Evolutionary conservation across 2,329 filamentous ascomycete species (phyloP).

Genomic region (Penicillium frequentans): DNA sequence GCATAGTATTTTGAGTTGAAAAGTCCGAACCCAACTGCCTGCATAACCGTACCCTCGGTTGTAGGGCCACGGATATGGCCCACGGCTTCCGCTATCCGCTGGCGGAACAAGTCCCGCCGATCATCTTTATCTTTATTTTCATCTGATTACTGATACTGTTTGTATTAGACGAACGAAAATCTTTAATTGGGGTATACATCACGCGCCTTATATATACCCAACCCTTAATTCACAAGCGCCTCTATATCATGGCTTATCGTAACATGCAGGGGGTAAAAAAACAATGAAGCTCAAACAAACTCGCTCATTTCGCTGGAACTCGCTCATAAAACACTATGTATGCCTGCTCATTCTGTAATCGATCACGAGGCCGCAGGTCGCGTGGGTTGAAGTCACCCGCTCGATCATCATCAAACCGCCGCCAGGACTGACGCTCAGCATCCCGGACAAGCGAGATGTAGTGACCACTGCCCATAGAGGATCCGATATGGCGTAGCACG

Average conservation of each 20-base stretch:
- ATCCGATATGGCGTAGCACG: slow-evolving; percentile 74
- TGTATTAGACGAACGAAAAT: neutral
- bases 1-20: neutral
- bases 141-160: neutral
- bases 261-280: slow-evolving; percentile 8
- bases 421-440: slow-evolving; percentile 58
- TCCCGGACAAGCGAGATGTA: slow-evolving; percentile 73
- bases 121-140: neutral
- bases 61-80: neutral
- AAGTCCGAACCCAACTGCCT: neutral
- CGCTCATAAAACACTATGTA: slow-evolving; percentile 66
- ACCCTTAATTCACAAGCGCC: neutral
- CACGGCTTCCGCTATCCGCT: slow-evolving; percentile 3
- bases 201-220: neutral
- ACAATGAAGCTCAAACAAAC: neutral
- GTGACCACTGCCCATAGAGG: slow-evolving; percentile 69
- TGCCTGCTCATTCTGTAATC: slow-evolving; percentile 62
- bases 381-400: slow-evolving; percentile 59
- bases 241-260: slow-evolving; percentile 21
- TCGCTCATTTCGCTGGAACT: slow-evolving; percentile 42
- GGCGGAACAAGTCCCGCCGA: neutral
- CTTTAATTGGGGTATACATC: neutral
- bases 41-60: slow-evolving; percentile 6
- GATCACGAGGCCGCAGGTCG: slow-evolving; percentile 48
- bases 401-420: slow-evolving; percentile 60